These are phyloP conservation scores for Spergularia azorica DNA, from an alignment of 179 eudicot genomes.

Conservation along the genomic window DNA sequence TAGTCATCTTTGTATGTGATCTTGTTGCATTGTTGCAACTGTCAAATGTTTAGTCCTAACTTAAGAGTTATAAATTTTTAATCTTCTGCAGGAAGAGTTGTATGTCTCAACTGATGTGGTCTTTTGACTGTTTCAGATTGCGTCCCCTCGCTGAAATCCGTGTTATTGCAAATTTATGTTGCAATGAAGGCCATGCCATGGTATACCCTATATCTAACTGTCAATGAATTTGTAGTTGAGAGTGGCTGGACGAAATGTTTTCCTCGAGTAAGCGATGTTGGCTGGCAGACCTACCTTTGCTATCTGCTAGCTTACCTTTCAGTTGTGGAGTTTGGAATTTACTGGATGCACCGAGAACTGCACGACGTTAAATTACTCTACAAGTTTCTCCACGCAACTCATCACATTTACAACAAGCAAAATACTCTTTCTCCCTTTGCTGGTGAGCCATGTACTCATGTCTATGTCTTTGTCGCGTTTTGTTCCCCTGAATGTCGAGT, in stretches of 20 bases:
- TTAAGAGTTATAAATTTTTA: no score
- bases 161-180: constrained; percentile 73
- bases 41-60: no score
- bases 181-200: constrained; percentile 98
- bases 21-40: no score
- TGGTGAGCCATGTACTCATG: constrained; percentile 43
- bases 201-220: constrained; percentile 62
- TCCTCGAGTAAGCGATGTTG: constrained; percentile 59
- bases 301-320: constrained; percentile 51
- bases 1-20: no score
- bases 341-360: constrained; percentile 80
- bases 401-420: constrained; percentile 94
- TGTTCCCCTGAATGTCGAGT: no score
- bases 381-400: constrained; percentile 84
- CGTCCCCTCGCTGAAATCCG: constrained; percentile 68
- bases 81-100: no score
- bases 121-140: constrained; percentile 51
- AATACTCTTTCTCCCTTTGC: constrained; percentile 96
- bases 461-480: no score
- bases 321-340: constrained; percentile 75
- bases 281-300: constrained; percentile 45
- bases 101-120: constrained; percentile 9
- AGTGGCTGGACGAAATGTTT: constrained; percentile 80
- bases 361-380: constrained; percentile 89
- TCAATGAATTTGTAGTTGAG: constrained; percentile 70